phyloP scores from a whole-genome alignment of 83 land plant species.

The Picea engelmannii region DNA sequence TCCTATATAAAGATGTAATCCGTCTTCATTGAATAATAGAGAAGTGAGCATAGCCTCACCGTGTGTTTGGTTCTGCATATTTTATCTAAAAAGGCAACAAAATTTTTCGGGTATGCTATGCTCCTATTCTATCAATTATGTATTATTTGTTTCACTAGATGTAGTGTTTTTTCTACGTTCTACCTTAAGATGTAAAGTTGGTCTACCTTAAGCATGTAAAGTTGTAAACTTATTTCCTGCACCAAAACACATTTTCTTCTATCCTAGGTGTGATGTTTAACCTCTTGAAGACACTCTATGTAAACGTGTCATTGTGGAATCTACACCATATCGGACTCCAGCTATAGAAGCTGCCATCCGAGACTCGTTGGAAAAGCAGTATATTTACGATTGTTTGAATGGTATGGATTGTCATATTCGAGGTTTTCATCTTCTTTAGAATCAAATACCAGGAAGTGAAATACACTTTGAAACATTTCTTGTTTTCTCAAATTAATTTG shows the following conservation, averaged over 20 bases:
- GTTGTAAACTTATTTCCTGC: background rate
- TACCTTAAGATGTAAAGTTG: background rate
- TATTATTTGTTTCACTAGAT: background rate
- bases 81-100: conserved; percentile 75
- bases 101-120: conserved; percentile 77
- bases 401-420: conserved; percentile 41
- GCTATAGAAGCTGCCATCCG: conserved; percentile 68
- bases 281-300: conserved; percentile 81
- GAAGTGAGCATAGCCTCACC: too few relatives aligned
- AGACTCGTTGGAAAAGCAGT: conserved; percentile 64
- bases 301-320: conserved; percentile 83
- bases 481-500: too few relatives aligned
- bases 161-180: too few relatives aligned
- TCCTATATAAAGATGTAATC: too few relatives aligned
- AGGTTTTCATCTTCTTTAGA: background rate
- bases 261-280: conserved; percentile 74
- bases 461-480: too few relatives aligned
- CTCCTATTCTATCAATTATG: background rate
- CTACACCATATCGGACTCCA: conserved; percentile 77
- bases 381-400: conserved; percentile 93
- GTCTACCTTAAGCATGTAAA: background rate
- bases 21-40: too few relatives aligned
- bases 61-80: too few relatives aligned
- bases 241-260: conserved; percentile 8
- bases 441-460: background rate